Base-by-base conservation (phyloP, 176 grass and related monocot species). In the Oryza glumipatula region DNA sequence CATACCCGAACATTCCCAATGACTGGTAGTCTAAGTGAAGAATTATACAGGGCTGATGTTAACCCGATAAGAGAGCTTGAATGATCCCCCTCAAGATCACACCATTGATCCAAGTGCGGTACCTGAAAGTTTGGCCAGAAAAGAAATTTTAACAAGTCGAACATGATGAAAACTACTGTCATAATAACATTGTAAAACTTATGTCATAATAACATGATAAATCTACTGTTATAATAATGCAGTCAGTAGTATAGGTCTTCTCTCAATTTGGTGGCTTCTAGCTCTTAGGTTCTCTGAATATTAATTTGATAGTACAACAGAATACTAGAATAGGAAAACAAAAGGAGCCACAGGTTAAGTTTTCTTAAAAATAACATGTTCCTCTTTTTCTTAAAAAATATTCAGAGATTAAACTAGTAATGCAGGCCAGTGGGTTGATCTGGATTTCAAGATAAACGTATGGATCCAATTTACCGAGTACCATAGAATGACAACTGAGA, bases 41-140 rank as follows among this genome's bases (percentile, higher is more conserved):
- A 84, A 36, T 98, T 88, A 56, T 92, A 88, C 69, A 98, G 71
- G 7, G 91, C 93, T 79, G 87, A 74, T 66, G 90, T 92, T 83
- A 70, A 72, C 67, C 88, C 88, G 22, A 51, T 78, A 72, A 98
- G 86, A 72, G 77, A 98, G 52, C 84, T 90, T 17, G 89, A 88
- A 81, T 98, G 76, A 17, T 87, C 74, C 23, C 65, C 83, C 86
- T 94, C 70, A 13, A 91, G 13, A 17, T 83, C 63, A 68, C 46
- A 41, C 93, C 96, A 98, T 36, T 73, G 80, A 78, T 87, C 86
- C 86, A 95, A 83, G 85, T 82, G 82, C 4, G 78, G 60, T 19
- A 90, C 79, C 93, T 98, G 86, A 70, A 61, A 73, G 33, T 84
- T 84, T 45, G 23, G 11, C 69, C 82, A 84, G 21, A 11, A 67